These are phyloP conservation scores for Ceratocystis cubensis DNA, from an alignment of 2,329 filamentous ascomycete species.

Conservation along the genomic window DNA sequence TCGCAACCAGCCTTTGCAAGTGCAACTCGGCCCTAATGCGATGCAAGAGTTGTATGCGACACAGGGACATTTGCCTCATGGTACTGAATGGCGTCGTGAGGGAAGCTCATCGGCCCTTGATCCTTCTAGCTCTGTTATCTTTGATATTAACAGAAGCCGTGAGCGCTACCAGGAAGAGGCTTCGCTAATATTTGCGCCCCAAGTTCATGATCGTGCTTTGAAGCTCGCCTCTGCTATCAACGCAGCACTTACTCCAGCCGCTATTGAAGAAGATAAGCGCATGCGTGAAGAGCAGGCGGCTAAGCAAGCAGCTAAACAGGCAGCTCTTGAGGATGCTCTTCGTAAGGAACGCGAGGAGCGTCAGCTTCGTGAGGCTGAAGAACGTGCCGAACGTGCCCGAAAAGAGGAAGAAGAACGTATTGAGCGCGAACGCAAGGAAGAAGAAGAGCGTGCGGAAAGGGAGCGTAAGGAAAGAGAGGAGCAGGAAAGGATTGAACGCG, in stretches of 20 bases:
- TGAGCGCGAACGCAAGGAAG: background rate
- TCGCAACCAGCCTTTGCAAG: constrained; percentile 42
- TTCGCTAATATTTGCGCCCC: constrained; percentile 60
- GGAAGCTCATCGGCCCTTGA: constrained; percentile 37
- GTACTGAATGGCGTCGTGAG: constrained; percentile 40
- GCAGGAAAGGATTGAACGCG: constrained; percentile 8
- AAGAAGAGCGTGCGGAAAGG: constrained; percentile 47
- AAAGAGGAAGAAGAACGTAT: constrained; percentile 41
- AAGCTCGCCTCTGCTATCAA: constrained; percentile 54
- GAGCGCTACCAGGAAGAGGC: constrained; percentile 83
- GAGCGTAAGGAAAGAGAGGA: constrained; percentile 50
- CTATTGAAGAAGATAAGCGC: constrained; percentile 62
- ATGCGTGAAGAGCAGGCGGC: constrained; percentile 33
- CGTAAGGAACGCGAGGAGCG: constrained; percentile 53
- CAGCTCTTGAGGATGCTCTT: constrained; percentile 36
- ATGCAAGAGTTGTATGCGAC: constrained; percentile 40
- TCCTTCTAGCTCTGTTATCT: constrained; percentile 62
- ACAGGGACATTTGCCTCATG: constrained; percentile 28
- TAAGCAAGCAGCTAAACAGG: constrained; percentile 23
- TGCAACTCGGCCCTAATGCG: constrained; percentile 43
- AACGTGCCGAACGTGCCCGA: constrained; percentile 49
- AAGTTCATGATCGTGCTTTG: constrained; percentile 52
- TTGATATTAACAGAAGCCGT: constrained; percentile 57
- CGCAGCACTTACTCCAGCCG: constrained; percentile 64
- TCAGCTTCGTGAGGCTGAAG: constrained; percentile 56